Conservation (phyloP, 768 basidiomycete genomes). For the Rubroboletus satanas region DNA sequence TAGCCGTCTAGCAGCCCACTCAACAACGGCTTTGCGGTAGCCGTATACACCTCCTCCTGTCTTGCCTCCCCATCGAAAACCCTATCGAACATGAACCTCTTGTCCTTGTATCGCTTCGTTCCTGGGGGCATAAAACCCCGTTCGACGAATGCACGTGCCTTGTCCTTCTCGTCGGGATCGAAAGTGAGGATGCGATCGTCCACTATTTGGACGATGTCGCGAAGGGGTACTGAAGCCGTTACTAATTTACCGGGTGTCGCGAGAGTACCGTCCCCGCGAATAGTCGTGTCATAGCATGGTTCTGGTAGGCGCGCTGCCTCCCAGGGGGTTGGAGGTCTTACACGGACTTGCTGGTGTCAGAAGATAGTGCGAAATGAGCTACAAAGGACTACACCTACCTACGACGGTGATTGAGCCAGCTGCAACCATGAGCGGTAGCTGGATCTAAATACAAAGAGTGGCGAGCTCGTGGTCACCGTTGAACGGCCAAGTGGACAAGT, state of each 20-base stretch:
- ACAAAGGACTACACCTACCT: slow-evolving; percentile 40
- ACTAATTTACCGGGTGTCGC: slow-evolving; percentile 58
- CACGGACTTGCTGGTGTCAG: slow-evolving; percentile 61
- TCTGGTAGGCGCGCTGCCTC: slow-evolving; percentile 85
- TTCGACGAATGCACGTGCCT: slow-evolving; percentile 73
- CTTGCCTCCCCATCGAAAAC: slow-evolving; percentile 80
- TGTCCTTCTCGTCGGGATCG: slow-evolving; percentile 91
- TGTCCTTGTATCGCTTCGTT: slow-evolving; percentile 93
- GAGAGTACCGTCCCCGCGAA: slow-evolving; percentile 84
- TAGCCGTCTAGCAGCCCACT: slow-evolving; percentile 87
- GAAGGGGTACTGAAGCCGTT: slow-evolving; percentile 53
- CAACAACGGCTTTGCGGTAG: slow-evolving; percentile 82
- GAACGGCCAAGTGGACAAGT: slow-evolving; percentile 10
- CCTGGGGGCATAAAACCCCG: slow-evolving; percentile 82
- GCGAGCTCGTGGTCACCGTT: neutral
- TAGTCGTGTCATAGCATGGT: slow-evolving; percentile 60
- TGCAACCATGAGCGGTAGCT: slow-evolving; percentile 55
- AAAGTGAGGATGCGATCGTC: slow-evolving; percentile 96
- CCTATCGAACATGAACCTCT: slow-evolving; percentile 93
- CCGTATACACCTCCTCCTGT: slow-evolving; percentile 85
- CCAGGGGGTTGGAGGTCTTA: slow-evolving; percentile 81
- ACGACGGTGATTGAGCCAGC: slow-evolving; percentile 87
- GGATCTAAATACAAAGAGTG: slow-evolving; percentile 1
- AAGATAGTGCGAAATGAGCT: neutral
- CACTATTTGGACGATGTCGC: slow-evolving; percentile 81